Conservation (phyloP, 2,329 filamentous ascomycete species). For the Aspergillus fijiensis region DNA sequence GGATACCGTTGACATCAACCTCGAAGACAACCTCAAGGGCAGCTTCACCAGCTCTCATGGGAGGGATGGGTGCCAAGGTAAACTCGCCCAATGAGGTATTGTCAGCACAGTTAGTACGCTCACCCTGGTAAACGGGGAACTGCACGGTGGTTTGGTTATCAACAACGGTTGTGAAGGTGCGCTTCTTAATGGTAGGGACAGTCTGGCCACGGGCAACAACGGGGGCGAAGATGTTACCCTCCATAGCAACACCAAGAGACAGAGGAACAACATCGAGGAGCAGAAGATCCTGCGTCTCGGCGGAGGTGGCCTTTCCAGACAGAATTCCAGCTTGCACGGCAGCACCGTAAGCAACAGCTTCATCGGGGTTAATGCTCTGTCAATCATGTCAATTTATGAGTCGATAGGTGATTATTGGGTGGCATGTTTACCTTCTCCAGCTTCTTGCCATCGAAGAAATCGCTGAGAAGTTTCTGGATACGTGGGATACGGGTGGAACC, state of each 20-base stretch:
- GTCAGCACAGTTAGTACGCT: constrained; percentile 96
- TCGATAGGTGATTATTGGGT: too few relatives aligned
- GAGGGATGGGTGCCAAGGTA: constrained; percentile 82
- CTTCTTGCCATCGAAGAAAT: constrained; percentile 99
- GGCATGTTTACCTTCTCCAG: constrained; percentile 71
- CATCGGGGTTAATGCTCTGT: constrained; percentile 94
- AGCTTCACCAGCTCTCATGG: constrained; percentile 89
- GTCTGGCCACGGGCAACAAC: constrained; percentile 80
- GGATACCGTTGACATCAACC: constrained; percentile 99
- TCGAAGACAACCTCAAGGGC: constrained; percentile 98
- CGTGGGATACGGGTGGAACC: constrained; percentile 97
- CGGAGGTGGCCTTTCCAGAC: constrained; percentile 94
- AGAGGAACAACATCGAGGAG: constrained; percentile 95
- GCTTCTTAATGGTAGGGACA: constrained; percentile 79
- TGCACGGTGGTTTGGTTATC: constrained; percentile 75
- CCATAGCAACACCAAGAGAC: constrained; percentile 98
- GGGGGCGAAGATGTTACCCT: constrained; percentile 97
- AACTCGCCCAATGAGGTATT: constrained; percentile 98
- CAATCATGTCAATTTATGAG: background rate
- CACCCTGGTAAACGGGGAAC: constrained; percentile 94
- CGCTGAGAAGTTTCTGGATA: constrained; percentile 98
- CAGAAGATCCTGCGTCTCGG: constrained; percentile 90
- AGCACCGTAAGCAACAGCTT: constrained; percentile 98
- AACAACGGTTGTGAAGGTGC: constrained; percentile 75
- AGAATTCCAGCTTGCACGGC: constrained; percentile 98